phyloP scores from a whole-genome alignment of 305 asterid genomes.

The Rubia balearica region DNA sequence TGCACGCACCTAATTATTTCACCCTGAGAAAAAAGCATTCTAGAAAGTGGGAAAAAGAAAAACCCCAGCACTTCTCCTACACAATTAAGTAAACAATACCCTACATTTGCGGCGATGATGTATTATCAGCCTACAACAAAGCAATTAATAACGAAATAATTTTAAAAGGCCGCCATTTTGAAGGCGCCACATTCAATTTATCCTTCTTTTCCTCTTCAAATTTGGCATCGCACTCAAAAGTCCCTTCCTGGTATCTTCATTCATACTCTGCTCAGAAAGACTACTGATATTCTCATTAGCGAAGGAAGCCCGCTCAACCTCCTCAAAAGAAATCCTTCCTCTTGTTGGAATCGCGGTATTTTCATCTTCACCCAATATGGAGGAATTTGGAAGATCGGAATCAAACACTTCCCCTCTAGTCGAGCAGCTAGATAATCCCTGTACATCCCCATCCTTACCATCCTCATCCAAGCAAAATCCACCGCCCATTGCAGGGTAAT shows the following conservation, averaged over 20 bases:
- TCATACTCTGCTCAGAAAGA: constrained; percentile 16
- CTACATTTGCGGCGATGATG: not conserved
- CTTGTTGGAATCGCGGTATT: constrained; percentile 15
- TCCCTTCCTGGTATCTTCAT: constrained; percentile 18
- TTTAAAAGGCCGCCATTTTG: not conserved
- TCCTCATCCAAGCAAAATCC: constrained; percentile 71
- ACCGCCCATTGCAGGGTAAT: constrained; percentile 71
- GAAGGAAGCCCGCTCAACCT: constrained; percentile 11
- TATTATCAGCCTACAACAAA: not conserved
- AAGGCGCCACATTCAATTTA: constrained; percentile 15
- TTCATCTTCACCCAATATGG: constrained; percentile 23
- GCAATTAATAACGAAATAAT: too few relatives aligned
- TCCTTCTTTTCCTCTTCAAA: constrained; percentile 54
- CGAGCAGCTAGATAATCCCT: constrained; percentile 18
- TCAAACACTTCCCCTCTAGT: not conserved
- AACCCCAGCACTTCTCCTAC: too few relatives aligned
- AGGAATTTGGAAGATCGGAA: constrained; percentile 14
- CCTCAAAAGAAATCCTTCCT: constrained; percentile 4
- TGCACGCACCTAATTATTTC: too few relatives aligned
- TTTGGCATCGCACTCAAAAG: constrained; percentile 80
- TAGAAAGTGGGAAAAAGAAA: too few relatives aligned
- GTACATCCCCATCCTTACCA: constrained; percentile 21
- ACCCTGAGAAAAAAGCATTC: too few relatives aligned
- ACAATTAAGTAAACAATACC: too few relatives aligned
- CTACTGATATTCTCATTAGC: constrained; percentile 5